phyloP scores from a whole-genome alignment of 2,329 filamentous ascomycete species.

The Penicillium sclerotigenum region DNA sequence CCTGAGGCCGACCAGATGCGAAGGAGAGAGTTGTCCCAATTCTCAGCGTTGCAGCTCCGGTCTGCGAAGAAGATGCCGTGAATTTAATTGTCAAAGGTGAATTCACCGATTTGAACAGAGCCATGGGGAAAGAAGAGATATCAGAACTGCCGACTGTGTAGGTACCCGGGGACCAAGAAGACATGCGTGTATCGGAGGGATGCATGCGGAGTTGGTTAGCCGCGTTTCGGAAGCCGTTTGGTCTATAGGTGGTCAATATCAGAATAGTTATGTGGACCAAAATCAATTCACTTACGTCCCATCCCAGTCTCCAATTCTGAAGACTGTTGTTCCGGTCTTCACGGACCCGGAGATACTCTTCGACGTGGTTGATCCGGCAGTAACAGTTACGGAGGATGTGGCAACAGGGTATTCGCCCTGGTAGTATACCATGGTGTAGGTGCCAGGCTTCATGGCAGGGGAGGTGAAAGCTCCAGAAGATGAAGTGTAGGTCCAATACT shows the following conservation, averaged over 20 bases:
- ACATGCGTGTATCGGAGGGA: constrained; percentile 63
- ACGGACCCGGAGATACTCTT: constrained; percentile 52
- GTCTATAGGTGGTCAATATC: constrained; percentile 27
- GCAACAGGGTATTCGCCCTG: constrained; percentile 58
- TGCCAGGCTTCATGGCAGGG: constrained; percentile 64
- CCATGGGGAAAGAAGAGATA: constrained; percentile 61
- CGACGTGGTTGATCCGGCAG: constrained; percentile 48
- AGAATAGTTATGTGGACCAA: constrained; percentile 4
- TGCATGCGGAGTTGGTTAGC: constrained; percentile 67
- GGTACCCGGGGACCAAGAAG: constrained; percentile 57
- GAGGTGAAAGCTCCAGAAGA: constrained; percentile 59
- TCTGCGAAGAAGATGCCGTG: constrained; percentile 51
- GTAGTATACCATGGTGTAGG: constrained; percentile 66
- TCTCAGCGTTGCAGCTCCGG: constrained; percentile 56
- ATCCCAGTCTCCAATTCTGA: constrained; percentile 64
- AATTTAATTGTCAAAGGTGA: constrained; percentile 60
- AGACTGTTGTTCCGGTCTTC: constrained; percentile 53
- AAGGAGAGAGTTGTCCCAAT: constrained; percentile 65
- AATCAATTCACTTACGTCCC: constrained; percentile 44
- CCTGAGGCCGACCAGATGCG: constrained; percentile 56
- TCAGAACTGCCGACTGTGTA: constrained; percentile 59
- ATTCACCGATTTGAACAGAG: constrained; percentile 61
- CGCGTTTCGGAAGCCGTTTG: constrained; percentile 64
- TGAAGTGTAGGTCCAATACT: constrained; percentile 63
- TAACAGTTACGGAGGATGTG: constrained; percentile 49